These are phyloP conservation scores for Gossypium herbaceum DNA, from an alignment of 345 rosid species.

Conservation along the genomic window DNA sequence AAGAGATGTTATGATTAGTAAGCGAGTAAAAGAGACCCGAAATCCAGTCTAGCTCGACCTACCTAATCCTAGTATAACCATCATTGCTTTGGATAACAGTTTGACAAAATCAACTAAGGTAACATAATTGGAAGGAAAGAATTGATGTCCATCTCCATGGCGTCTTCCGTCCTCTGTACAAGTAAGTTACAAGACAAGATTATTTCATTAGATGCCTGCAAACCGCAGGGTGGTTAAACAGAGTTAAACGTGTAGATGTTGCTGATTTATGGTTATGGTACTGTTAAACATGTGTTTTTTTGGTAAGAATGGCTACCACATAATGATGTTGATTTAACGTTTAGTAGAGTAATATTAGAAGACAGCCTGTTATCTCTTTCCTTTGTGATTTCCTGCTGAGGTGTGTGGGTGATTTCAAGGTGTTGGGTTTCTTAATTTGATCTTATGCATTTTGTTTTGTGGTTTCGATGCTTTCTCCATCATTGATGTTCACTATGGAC, in stretches of 20 bases:
- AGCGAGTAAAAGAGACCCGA: too few species aligned
- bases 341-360: background rate
- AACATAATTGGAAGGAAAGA: slow-evolving; percentile 36
- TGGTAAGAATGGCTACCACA: background rate
- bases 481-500: too few species aligned
- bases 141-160: slow-evolving; percentile 1
- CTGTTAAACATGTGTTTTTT: background rate
- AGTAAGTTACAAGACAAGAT: slow-evolving; percentile 4
- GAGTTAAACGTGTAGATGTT: background rate
- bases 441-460: background rate
- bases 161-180: background rate
- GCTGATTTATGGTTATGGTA: background rate
- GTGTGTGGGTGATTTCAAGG: background rate
- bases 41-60: background rate
- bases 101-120: slow-evolving; percentile 32
- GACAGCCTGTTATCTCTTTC: background rate
- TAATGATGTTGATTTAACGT: background rate
- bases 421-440: background rate
- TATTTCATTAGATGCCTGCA: background rate
- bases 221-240: background rate
- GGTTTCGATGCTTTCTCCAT: background rate
- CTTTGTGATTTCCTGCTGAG: background rate
- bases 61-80: slow-evolving; percentile 44
- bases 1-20: background rate
- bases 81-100: slow-evolving; percentile 33